These are phyloP conservation scores for Arctium lappa DNA, from an alignment of 129 eudicot genomes.

Conservation along the genomic window DNA sequence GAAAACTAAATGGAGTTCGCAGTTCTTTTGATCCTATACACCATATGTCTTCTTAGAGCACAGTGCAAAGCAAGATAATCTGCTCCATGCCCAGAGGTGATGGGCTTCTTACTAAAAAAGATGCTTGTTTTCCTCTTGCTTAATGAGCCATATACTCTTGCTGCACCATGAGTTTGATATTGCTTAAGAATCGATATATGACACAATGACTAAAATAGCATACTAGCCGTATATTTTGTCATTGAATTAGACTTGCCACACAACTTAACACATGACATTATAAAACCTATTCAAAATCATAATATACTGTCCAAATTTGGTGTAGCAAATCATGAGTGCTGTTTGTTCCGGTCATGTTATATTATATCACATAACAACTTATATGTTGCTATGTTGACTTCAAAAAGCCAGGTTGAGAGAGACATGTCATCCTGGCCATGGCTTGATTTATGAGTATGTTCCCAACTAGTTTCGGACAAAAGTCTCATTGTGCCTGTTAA, in stretches of 20 bases:
- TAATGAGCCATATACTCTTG: neutral
- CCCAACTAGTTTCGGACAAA: slow-evolving; percentile 1
- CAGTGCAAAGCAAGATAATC: neutral
- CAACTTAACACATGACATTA: slow-evolving; percentile 8
- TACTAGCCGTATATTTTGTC: neutral
- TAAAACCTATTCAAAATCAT: slow-evolving; percentile 6
- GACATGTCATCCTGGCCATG: neutral
- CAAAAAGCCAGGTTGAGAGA: slow-evolving; percentile 10
- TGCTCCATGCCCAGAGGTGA: slow-evolving; percentile 2
- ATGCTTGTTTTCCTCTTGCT: slow-evolving; percentile 15
- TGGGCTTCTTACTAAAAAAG: neutral
- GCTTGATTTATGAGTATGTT: neutral
- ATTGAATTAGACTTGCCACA: neutral
- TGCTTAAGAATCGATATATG: neutral
- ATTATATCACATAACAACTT: neutral
- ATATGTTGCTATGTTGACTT: slow-evolving; percentile 5
- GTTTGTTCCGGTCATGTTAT: slow-evolving; percentile 9
- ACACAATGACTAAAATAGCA: neutral
- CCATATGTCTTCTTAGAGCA: neutral
- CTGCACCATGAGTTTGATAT: neutral
- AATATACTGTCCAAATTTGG: neutral
- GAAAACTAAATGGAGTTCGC: neutral
- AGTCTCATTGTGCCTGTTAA: slow-evolving; percentile 2
- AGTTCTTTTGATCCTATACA: neutral
- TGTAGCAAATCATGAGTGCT: slow-evolving; percentile 1